A percentile compares a stretch with the other conserved stretches of the same genome.
Evolutionary conservation across 23 red algal genomes (phyloP).

Genomic region (Gracilaria gracilis): DNA sequence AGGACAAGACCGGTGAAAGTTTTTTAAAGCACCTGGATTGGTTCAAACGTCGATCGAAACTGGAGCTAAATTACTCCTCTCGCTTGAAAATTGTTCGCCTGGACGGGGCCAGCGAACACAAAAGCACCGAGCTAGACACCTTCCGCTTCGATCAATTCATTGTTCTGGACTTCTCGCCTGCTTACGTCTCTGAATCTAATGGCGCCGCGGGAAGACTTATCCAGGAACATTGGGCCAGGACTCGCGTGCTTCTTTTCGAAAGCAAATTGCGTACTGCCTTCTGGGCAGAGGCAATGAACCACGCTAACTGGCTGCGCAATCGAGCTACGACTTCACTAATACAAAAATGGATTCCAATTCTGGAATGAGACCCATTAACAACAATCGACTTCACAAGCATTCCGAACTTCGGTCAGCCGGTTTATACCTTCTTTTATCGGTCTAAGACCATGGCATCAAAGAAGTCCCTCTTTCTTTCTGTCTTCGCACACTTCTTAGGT

Average conservation of each 20-base stretch:
- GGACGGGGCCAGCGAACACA: constrained; percentile 23
- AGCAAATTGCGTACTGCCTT: not conserved
- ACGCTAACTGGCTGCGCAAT: constrained; percentile 5
- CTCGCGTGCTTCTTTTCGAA: constrained; percentile 1
- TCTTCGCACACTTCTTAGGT: too few species aligned
- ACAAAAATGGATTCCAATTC: constrained; percentile 2
- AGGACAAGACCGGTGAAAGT: not conserved
- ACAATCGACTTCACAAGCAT: constrained; percentile 3
- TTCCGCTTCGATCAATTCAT: not conserved
- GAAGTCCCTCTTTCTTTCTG: constrained; percentile 24
- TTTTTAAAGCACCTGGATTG: not conserved
- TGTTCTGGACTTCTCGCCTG: not conserved
- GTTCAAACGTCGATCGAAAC: not conserved
- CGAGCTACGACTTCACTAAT: not conserved
- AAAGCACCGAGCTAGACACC: not conserved
- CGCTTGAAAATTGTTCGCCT: not conserved
- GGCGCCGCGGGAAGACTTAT: not conserved
- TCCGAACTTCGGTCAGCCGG: constrained; percentile 18
- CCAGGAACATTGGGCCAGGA: not conserved
- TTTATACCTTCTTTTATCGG: constrained; percentile 21
- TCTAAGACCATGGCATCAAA: constrained; percentile 4
- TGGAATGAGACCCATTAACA: constrained; percentile 33
- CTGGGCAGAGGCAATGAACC: constrained; percentile 21
- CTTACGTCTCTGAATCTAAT: constrained; percentile 18
- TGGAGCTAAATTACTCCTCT: constrained; percentile 8